phyloP scores from a whole-genome alignment of 2,329 filamentous ascomycete species.

The Aureobasidium sp. region DNA sequence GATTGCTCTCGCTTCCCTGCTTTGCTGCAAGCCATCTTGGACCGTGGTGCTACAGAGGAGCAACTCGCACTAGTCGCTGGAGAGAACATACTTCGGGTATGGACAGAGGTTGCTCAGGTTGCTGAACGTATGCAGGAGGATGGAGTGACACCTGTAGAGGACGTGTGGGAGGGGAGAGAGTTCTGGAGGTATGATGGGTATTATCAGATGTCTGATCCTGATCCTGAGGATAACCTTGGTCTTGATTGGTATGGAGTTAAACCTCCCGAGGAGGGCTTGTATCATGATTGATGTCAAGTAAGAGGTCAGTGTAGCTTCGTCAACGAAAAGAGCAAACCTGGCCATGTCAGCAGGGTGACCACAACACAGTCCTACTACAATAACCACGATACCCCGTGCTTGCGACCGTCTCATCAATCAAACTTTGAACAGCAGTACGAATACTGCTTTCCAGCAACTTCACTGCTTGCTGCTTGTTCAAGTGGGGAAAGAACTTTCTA shows the following conservation, averaged over 20 bases:
- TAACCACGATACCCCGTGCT: too few species aligned
- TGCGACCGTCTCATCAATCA: too few species aligned
- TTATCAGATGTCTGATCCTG: slow-evolving; percentile 27
- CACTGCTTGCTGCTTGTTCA: too few species aligned
- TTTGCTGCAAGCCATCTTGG: slow-evolving; percentile 27
- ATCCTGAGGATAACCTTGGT: slow-evolving; percentile 26
- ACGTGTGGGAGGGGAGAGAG: slow-evolving; percentile 26
- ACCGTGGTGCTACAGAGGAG: slow-evolving; percentile 32
- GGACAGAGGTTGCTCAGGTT: slow-evolving; percentile 17
- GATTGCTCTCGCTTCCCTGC: slow-evolving; percentile 30
- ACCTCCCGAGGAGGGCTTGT: slow-evolving; percentile 18
- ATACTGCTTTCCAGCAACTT: too few species aligned
- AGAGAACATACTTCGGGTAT: slow-evolving; percentile 31
- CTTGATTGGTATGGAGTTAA: slow-evolving; percentile 24
- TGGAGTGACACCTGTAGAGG: slow-evolving; percentile 27
- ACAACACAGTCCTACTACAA: too few species aligned
- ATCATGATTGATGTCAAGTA: slow-evolving; percentile 2
- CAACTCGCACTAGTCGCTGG: slow-evolving; percentile 30
- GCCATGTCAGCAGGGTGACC: too few species aligned
- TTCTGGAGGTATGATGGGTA: slow-evolving; percentile 29
- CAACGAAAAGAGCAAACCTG: too few species aligned
- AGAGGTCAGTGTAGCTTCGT: neutral
- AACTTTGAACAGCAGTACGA: too few species aligned
- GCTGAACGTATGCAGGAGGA: slow-evolving; percentile 25
- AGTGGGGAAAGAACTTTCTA: too few species aligned